Evolutionary conservation across 2,329 filamentous ascomycete species (phyloP), one percentile per base, ranked within the genome.

Genomic region (Hypoxylon sp.): DNA sequence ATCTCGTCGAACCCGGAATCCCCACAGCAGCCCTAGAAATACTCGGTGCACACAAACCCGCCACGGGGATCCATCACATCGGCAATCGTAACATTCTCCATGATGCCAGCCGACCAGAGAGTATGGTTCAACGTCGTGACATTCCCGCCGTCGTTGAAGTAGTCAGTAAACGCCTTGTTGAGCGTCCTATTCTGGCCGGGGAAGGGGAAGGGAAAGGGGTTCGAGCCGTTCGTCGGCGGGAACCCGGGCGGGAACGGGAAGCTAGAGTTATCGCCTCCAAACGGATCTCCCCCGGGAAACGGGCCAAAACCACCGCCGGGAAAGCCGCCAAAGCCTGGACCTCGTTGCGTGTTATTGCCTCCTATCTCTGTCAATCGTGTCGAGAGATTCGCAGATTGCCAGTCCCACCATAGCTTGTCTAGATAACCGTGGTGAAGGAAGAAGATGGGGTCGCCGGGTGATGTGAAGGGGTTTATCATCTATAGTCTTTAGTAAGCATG

Each of bases 391-490:
- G 44, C 39, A 8, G 70, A 62, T 39, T 75, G 74, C 74, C 74
- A 75, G 11, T 73, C 67, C 69, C 70, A 75, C 72, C 72, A 75
- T 3, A 74, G 39, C 17, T 72, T 72, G 46, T 75, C 74, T 5
- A 75, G 64, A 47, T 72, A 75, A 3, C 72, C 72, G 50, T 75
- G 74, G 35, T 75, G 73, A 2, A 75, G 69, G 44, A 70, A 75
- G 68, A 75, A 75, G 37, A 75, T 62, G n/a, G 74, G 74, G 51
- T 75, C 74, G 0, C 72, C 73, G 8, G 73, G 73, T 2, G 73
- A 75, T 13, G 72, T 32, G 50, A 68, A 63, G 1, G 63, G 37
- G 37, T 75, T 72, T 7, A 70, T 35, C 73, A 75, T 75, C 72
- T 75, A 21, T 47, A 32, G 31, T 19, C 15, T 39, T 17, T 10